These are phyloP conservation scores for Tetracladium marchalianum DNA, from an alignment of 495 filamentous ascomycete species.

Conservation along the genomic window DNA sequence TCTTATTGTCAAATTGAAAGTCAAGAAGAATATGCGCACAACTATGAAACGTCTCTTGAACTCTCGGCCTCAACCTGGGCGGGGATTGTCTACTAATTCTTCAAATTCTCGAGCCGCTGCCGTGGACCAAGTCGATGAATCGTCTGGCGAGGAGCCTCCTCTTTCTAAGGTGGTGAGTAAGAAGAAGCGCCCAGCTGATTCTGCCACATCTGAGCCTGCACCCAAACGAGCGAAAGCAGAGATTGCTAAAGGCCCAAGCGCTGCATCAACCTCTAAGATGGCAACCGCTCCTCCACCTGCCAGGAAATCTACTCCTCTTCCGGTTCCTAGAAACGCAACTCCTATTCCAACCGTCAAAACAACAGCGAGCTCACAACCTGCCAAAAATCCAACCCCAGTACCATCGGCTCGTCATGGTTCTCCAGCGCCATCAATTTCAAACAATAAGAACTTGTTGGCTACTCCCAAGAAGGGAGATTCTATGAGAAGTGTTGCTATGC, in stretches of 20 bases:
- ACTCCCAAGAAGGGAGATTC: slow-evolving; percentile 20
- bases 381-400: too few relatives aligned
- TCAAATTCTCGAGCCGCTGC: background rate
- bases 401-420: background rate
- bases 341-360: slow-evolving; percentile 10
- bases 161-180: background rate
- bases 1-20: slow-evolving; percentile 16
- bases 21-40: slow-evolving; percentile 9
- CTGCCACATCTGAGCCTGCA: slow-evolving; percentile 6
- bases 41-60: too few relatives aligned
- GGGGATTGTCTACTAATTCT: too few relatives aligned
- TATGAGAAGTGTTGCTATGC: slow-evolving; percentile 18
- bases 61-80: too few relatives aligned
- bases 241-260: slow-evolving; percentile 1
- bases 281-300: background rate
- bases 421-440: slow-evolving; percentile 4
- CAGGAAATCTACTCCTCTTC: background rate
- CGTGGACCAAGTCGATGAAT: background rate
- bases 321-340: background rate
- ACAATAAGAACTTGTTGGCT: slow-evolving; percentile 9
- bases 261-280: background rate
- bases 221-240: slow-evolving; percentile 12
- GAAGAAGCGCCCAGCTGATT: slow-evolving; percentile 12
- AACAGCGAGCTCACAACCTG: too few relatives aligned
- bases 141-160: background rate